Conservation (phyloP, 371 early-diverging fungal species). For the Apophysomyces elegans region DNA sequence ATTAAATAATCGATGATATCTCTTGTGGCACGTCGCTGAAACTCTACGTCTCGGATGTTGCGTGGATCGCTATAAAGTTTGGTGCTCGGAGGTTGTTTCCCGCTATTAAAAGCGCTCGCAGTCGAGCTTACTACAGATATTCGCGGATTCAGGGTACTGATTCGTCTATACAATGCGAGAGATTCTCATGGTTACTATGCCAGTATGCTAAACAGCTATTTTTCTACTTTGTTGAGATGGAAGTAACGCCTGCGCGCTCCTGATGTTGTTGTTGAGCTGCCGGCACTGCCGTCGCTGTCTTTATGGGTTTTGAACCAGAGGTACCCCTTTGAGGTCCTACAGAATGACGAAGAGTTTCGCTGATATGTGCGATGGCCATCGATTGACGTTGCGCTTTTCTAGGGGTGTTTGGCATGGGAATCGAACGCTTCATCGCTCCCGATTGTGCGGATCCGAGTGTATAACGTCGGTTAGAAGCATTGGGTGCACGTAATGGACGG, state of each 20-base stretch:
- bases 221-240: background rate
- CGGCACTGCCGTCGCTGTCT: background rate
- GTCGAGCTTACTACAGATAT: conserved; percentile 12
- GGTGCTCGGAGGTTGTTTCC: background rate
- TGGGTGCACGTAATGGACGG: background rate
- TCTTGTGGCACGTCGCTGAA: conserved; percentile 66
- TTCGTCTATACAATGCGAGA: conserved; percentile 11
- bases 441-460: background rate
- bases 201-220: background rate
- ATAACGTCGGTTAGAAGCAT: background rate
- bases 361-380: background rate
- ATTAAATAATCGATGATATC: conserved; percentile 74
- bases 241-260: conserved; percentile 1
- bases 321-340: conserved; percentile 7
- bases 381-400: background rate
- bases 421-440: background rate
- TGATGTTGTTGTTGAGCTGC: background rate
- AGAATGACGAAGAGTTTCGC: conserved; percentile 10
- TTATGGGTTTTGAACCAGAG: background rate
- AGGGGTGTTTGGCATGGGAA: background rate
- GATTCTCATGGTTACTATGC: background rate
- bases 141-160: conserved; percentile 21
- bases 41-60: conserved; percentile 68
- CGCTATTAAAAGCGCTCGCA: conserved; percentile 6
- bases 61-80: conserved; percentile 59